Base-by-base conservation (phyloP, 129 eudicot species). In the Rutidosis leptorrhynchoides region DNA sequence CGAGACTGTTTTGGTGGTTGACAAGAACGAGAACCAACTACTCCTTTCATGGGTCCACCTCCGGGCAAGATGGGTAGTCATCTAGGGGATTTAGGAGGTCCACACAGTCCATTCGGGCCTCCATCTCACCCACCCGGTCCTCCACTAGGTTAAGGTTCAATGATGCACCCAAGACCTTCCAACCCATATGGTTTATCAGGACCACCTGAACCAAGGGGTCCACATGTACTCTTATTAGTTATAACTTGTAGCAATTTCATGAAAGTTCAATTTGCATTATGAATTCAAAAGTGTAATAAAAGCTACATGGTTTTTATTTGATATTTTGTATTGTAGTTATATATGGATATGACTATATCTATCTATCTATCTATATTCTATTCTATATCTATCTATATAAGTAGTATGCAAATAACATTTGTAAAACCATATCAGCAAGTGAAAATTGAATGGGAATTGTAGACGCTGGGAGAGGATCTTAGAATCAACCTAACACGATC, bases 31-130 rank as follows among this genome's bases (percentile, higher is more conserved):
- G 32, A 54, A 21, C 35, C 76, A 71, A 16, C 52, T 15, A 46
- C 68, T 48, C 76, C 76, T 30, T 30, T 71, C 1, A 15, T 71
- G 19, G 60, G 52, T 60, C 76, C 68, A 30, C 68, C 60, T 21
- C n/a, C 42, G 8, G 42, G 57, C 20, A 24, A 52, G 12, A 53
- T 28, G 67, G 46, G 45, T 12, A 16, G 24, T 43, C 74, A 58
- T 43, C 57, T 19, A 19, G 67, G 61, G 24, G 23, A 54, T 21
- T 55, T 68, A 22, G 48, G 67, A 10, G 74, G 67, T 58, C 71
- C 70, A 17, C 72, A 52, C 51, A 52, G 63, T 35, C 63, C 64
- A 35, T 68, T 54, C 37, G 40, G 35, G 40, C 55, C 55, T 16
- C 10, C 1, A 3, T 21, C 58, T 9, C 14, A 56, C n/a, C 74